Evolutionary conservation across 495 filamentous ascomycete species (phyloP), one percentile per base, ranked within the genome.

Genomic region (Neurospora sublineolata): DNA sequence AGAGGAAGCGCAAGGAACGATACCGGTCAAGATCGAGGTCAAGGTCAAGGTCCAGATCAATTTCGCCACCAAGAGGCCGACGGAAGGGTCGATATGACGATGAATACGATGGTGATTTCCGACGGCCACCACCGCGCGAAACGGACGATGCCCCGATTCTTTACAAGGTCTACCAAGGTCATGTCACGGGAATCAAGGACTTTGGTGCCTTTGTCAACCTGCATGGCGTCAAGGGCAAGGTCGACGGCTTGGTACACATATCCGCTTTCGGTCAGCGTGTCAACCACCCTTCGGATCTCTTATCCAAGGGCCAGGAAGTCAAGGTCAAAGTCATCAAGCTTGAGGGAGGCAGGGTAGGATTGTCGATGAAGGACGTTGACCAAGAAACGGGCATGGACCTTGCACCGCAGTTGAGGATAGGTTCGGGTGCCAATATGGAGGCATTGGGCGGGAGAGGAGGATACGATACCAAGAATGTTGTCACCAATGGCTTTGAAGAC

Each of bases 301-400:
- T 99, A 4, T 88, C 90, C 5, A 85, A 88, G 69, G 91, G 91
- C 11, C 94, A 97, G 78, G 83, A 88, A 3, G 92, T 99, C 70
- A 97, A 96, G 78, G 92, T 97, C 72, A 99, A 99, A 81, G 90
- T 98, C 39, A 80, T 91, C 76, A 97, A 92, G 75, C 92, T 97
- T 69, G 89, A 97, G 76, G 89, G 90, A 12, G 86, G 83, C 58
- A 85, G 91, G 71, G 90, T 97, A 75, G 93, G 93, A 4, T 82
- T 99, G 16, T 96, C 93, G 3, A 97, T 99, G 94, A 97, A 97
- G 79, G 94, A 97, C 69, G 95, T 96, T 16, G 96, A 99, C 74
- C 95, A 99, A 78, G 87, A 88, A 42, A 95, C 93, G 37, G 95
- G 95, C 3, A 86, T 88, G 75, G 94, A 99, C 78, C 82, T 97